These are phyloP conservation scores for Tricholoma saponaceum DNA, from an alignment of 768 basidiomycete genomes.

Conservation along the genomic window DNA sequence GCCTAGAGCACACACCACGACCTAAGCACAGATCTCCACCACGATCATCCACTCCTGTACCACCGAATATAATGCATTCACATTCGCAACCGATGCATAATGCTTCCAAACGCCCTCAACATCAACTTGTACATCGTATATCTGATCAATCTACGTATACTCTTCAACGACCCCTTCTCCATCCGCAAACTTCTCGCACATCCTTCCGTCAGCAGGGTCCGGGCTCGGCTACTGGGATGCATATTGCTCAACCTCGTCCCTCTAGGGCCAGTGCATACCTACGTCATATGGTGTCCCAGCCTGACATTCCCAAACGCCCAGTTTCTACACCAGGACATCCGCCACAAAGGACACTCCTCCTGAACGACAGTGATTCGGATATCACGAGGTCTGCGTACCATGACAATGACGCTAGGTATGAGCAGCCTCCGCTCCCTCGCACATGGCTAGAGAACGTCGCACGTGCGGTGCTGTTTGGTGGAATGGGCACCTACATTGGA, in stretches of 20 bases:
- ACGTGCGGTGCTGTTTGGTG: slow-evolving; percentile 56
- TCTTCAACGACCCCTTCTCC: slow-evolving; percentile 5
- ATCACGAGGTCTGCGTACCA: slow-evolving; percentile 13
- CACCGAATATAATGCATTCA: slow-evolving; percentile 1
- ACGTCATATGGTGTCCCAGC: slow-evolving; percentile 66
- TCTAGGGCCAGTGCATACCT: slow-evolving; percentile 65
- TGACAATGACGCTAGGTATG: slow-evolving; percentile 26
- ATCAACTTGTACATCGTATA: slow-evolving; percentile 8
- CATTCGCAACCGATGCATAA: slow-evolving; percentile 11
- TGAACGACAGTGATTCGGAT: slow-evolving; percentile 28
- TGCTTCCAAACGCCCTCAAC: slow-evolving; percentile 3
- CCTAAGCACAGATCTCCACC: slow-evolving; percentile 9
- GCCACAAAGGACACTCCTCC: slow-evolving; percentile 17
- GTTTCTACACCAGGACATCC: slow-evolving; percentile 25
- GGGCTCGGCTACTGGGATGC: slow-evolving; percentile 23
- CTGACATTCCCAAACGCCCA: slow-evolving; percentile 36
- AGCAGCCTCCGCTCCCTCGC: slow-evolving; percentile 53
- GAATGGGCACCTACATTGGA: slow-evolving; percentile 41
- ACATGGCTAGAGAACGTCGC: slow-evolving; percentile 75
- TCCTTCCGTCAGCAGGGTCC: slow-evolving; percentile 19
- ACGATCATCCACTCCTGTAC: slow-evolving; percentile 10
- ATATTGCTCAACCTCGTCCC: slow-evolving; percentile 32
- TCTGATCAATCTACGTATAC: slow-evolving; percentile 9
- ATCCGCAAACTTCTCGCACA: slow-evolving; percentile 13
- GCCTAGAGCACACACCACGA: slow-evolving; percentile 25